Evolutionary conservation across 2,329 filamentous ascomycete species (phyloP), one percentile per base, ranked within the genome.

Genomic region (Fusarium sarcochroum): DNA sequence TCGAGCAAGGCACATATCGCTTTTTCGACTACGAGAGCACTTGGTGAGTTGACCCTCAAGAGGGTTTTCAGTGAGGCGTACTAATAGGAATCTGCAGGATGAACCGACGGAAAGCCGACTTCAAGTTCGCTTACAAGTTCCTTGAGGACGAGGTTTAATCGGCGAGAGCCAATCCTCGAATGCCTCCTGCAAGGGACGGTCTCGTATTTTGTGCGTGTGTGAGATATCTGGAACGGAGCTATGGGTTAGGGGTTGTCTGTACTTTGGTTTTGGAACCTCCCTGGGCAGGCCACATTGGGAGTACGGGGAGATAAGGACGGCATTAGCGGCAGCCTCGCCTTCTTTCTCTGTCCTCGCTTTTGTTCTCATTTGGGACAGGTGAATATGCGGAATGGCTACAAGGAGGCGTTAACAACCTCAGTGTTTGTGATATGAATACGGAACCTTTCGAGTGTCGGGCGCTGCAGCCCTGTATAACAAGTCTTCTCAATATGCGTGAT

Each of bases 11-110:
- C 67, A 99, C 96, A 23, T 99, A 99, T 84, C 91, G 96, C 50
- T 99, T 99, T 85, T 99, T 99, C 80, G 96, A 99, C 81, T 99
- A 99, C 78, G 96, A 99, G 82, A 97, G 93, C 80, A 99, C 96
- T 76, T 99, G 96, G 96, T 98, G 82, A 81, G 92, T 84, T 13
- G 25, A 35, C 5, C 14, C 27, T 6, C 6, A 14, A 6, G 6
- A 8, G 27, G 7, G 17, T 18, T 25, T 25, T 10, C 27, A n/a
- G 15, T 15, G 25, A 51, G 34, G 18, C 37, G 18, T 54, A 52
- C 70, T 73, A 53, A 77, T 68, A 63, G 30, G 27, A 34, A 18
- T 17, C 63, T 38, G 35, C 76, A 98, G 95, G 95, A 98, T 98
- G 95, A 98, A 98, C 81, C 92, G 95, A 71, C 86, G 95, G 78